A percentile compares a stretch with the other conserved stretches of the same genome.
phyloP scores from a whole-genome alignment of 495 filamentous ascomycete species.

The Cercophora sp. region DNA sequence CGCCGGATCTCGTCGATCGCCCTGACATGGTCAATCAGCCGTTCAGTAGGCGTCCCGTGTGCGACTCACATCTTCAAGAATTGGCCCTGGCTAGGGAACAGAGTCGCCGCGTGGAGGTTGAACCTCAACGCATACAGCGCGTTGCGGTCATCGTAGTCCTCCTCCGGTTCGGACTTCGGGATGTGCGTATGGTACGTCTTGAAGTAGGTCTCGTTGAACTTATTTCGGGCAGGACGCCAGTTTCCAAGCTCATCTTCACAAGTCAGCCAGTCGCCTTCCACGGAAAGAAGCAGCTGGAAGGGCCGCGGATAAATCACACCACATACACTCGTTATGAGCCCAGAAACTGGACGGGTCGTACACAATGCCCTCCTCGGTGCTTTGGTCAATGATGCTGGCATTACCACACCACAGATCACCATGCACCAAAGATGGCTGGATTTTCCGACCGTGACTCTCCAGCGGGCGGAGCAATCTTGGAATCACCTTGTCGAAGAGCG shows the following conservation, averaged over 20 bases:
- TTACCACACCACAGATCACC: slow-evolving; percentile 50
- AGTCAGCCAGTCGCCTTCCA: neutral
- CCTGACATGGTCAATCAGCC: neutral
- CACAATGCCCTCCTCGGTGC: slow-evolving; percentile 33
- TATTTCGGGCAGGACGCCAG: slow-evolving; percentile 26
- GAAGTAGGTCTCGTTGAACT: slow-evolving; percentile 16
- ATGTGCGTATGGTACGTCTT: slow-evolving; percentile 19
- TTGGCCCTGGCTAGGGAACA: slow-evolving; percentile 9
- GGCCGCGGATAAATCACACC: too few relatives aligned
- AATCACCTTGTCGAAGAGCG: slow-evolving; percentile 35
- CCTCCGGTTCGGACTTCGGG: slow-evolving; percentile 13
- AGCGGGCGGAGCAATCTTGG: slow-evolving; percentile 38
- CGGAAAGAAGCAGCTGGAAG: neutral
- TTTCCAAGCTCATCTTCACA: slow-evolving; percentile 27
- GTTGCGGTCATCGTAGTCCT: slow-evolving; percentile 25
- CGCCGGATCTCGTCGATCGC: slow-evolving; percentile 5
- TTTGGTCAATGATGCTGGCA: slow-evolving; percentile 27
- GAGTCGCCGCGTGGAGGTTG: slow-evolving; percentile 18
- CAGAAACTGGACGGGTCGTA: slow-evolving; percentile 47
- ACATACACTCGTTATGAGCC: slow-evolving; percentile 48
- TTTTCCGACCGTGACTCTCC: slow-evolving; percentile 35
- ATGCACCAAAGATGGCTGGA: slow-evolving; percentile 45
- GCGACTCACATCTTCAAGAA: slow-evolving; percentile 16
- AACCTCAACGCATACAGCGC: slow-evolving; percentile 25
- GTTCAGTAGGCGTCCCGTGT: too few relatives aligned